A percentile compares a stretch with the other conserved stretches of the same genome.
These are phyloP conservation scores for Pulicaria dysenterica DNA, from an alignment of 129 eudicot species.

Conservation along the genomic window DNA sequence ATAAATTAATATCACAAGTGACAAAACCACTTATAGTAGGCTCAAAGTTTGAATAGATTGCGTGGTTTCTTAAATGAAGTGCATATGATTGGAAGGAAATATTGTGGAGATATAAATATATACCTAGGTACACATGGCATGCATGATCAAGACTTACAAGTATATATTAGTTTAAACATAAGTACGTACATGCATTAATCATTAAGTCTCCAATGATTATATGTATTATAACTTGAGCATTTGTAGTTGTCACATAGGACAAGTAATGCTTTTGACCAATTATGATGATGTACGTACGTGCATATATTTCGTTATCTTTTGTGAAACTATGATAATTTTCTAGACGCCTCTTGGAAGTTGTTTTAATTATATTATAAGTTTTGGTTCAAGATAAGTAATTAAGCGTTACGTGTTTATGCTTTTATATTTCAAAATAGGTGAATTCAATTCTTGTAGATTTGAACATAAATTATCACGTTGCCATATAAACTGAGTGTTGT, in stretches of 20 bases:
- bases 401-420: no score
- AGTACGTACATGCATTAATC: constrained; percentile 18
- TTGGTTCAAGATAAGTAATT: neutral
- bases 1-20: no score
- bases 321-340: neutral
- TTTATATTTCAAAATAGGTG: no score
- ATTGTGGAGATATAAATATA: constrained; percentile 1
- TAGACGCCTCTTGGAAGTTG: neutral
- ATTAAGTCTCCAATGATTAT: constrained; percentile 21
- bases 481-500: no score
- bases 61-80: constrained; percentile 25
- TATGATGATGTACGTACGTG: neutral
- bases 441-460: no score
- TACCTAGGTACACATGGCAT: constrained; percentile 22
- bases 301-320: neutral
- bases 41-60: no score
- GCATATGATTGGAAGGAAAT: constrained; percentile 18
- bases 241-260: constrained; percentile 17
- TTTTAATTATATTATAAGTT: no score
- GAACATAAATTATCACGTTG: no score
- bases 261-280: constrained; percentile 14
- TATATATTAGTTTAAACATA: neutral
- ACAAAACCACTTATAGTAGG: no score
- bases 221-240: constrained; percentile 7
- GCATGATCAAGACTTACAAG: constrained; percentile 9